Conservation (phyloP, 1,284 basidiomycete species). For the Porodaedalea pini region DNA sequence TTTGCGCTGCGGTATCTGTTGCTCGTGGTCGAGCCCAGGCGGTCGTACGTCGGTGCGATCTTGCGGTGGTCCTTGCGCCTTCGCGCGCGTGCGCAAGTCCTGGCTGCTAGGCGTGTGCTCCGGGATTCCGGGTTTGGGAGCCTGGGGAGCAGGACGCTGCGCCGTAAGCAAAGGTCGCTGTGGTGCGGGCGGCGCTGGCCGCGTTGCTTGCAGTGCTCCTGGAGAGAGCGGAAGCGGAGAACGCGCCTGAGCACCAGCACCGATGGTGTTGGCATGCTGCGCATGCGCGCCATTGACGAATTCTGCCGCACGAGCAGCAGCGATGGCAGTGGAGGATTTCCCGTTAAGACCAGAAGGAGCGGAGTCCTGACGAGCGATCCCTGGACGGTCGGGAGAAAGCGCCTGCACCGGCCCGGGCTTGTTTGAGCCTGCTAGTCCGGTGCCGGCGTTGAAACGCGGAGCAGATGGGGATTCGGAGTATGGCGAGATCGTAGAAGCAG, state of each 20-base stretch:
- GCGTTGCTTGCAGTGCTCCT: conserved; percentile 37
- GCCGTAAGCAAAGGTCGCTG: conserved; percentile 46
- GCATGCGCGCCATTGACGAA: conserved; percentile 58
- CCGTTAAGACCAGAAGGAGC: conserved; percentile 47
- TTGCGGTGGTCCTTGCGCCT: conserved; percentile 48
- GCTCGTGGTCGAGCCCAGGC: conserved; percentile 29
- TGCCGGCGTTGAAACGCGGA: conserved; percentile 80
- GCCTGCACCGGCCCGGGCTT: conserved; percentile 40
- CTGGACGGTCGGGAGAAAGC: conserved; percentile 36
- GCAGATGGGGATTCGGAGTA: conserved; percentile 43
- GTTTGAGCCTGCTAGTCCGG: conserved; percentile 70
- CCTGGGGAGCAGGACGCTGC: conserved; percentile 47
- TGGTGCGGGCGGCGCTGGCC: conserved; percentile 48
- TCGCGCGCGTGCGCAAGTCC: conserved; percentile 59
- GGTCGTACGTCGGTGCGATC: conserved; percentile 31
- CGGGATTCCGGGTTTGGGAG: conserved; percentile 40
- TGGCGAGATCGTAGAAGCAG: conserved; percentile 31
- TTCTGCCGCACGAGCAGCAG: conserved; percentile 58
- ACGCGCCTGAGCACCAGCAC: conserved; percentile 36
- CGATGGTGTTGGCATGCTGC: conserved; percentile 38
- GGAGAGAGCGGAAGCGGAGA: conserved; percentile 38
- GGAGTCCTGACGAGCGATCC: conserved; percentile 55
- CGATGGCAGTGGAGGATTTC: conserved; percentile 38
- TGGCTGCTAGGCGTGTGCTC: conserved; percentile 58
- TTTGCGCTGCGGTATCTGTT: conserved; percentile 39